These are phyloP conservation scores for Kazachstania taianensis DNA, from an alignment of 805 yeast species.

Conservation along the genomic window DNA sequence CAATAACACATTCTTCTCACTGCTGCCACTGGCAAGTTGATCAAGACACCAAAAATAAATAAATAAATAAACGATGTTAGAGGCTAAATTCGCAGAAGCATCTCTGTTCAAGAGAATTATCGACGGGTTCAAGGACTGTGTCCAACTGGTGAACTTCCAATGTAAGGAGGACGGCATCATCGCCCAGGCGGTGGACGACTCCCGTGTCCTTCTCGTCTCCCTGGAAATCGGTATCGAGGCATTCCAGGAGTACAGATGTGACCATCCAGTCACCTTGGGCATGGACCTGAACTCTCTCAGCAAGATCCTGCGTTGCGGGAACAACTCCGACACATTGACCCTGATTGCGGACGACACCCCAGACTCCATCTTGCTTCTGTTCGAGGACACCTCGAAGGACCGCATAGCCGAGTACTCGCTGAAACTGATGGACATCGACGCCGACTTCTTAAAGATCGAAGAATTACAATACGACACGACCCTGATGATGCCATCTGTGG, in stretches of 20 bases:
- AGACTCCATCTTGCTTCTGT: constrained; percentile 66
- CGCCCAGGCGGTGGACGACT: constrained; percentile 95
- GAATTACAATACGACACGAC: constrained; percentile 86
- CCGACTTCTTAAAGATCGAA: constrained; percentile 87
- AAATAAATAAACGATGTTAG: constrained; percentile 53
- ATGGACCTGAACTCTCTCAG: constrained; percentile 79
- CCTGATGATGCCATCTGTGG: constrained; percentile 77
- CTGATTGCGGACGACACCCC: constrained; percentile 84
- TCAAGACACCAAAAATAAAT: no score
- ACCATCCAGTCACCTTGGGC: constrained; percentile 85
- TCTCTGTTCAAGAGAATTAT: constrained; percentile 82
- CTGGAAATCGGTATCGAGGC: constrained; percentile 80
- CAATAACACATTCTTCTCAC: no score
- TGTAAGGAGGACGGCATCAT: constrained; percentile 92
- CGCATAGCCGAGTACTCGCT: constrained; percentile 85
- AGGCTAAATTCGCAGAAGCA: constrained; percentile 93
- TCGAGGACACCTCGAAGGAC: constrained; percentile 86
- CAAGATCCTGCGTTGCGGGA: constrained; percentile 85
- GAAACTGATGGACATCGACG: constrained; percentile 92
- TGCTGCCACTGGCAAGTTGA: no score
- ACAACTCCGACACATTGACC: constrained; percentile 79
- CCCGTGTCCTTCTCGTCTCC: constrained; percentile 87
- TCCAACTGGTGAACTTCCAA: constrained; percentile 90
- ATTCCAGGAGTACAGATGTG: constrained; percentile 89
- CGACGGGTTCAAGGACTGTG: constrained; percentile 91